phyloP scores from a whole-genome alignment of 257 asterid genomes.

The Schizonepeta tenuifolia region DNA sequence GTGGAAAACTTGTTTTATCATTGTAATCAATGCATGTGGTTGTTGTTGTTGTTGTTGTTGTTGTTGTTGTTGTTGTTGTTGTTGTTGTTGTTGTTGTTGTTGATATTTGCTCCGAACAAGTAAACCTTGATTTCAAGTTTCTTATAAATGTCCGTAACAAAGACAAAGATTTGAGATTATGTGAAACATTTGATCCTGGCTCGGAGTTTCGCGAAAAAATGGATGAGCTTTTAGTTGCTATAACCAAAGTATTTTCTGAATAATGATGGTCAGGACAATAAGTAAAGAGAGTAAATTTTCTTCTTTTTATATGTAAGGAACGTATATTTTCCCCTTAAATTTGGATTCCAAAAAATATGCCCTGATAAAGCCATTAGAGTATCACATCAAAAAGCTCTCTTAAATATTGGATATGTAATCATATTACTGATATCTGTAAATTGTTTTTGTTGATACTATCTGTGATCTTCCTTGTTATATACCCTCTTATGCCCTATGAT shows the following conservation, averaged over 20 bases:
- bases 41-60: no score
- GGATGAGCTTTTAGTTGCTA: neutral
- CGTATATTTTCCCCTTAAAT: neutral
- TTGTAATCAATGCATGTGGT: conserved; percentile 7
- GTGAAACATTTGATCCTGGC: neutral
- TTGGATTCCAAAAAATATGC: neutral
- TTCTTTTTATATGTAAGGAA: neutral
- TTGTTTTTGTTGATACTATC: neutral
- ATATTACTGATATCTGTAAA: neutral
- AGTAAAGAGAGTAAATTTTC: neutral
- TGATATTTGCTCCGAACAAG: neutral
- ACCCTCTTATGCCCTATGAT: conserved; percentile 27
- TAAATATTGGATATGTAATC: neutral
- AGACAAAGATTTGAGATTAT: neutral
- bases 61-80: no score
- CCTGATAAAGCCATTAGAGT: neutral
- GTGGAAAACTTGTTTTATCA: conserved; percentile 3
- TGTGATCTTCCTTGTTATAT: neutral
- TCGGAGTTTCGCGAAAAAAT: neutral
- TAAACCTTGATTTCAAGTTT: conserved; percentile 1
- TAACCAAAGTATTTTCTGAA: neutral
- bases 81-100: neutral
- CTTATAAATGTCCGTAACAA: neutral
- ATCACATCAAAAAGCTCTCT: neutral
- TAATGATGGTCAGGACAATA: neutral